Evolutionary conservation across 345 rosid genomes (phyloP).

Genomic region (Anastatica hierochuntica): DNA sequence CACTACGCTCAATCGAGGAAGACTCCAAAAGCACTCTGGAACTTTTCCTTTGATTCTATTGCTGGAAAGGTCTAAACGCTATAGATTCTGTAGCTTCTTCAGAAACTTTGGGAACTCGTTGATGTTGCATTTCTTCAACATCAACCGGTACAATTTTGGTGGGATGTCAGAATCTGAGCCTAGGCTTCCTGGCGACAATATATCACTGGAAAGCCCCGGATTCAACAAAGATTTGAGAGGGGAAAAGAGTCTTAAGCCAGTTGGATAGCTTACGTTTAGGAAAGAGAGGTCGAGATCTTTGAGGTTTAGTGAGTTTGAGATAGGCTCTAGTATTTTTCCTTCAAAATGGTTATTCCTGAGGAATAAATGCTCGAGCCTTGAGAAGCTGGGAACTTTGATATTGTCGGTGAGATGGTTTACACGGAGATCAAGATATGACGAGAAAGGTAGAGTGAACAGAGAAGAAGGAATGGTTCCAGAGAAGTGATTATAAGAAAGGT

Average conservation of each 20-base stretch:
- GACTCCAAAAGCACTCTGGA: neutral
- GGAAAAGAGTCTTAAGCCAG: neutral
- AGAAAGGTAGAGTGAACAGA: neutral
- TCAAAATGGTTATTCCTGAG: neutral
- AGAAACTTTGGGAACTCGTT: neutral
- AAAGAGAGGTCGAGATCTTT: neutral
- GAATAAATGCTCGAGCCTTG: neutral
- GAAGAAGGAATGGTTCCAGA: constrained; percentile 3
- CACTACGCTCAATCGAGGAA: neutral
- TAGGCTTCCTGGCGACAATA: neutral
- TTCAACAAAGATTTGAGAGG: neutral
- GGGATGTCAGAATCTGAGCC: neutral
- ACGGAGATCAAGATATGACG: neutral
- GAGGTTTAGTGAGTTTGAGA: neutral
- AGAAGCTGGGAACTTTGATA: neutral
- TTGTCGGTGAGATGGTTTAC: neutral
- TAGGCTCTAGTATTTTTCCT: neutral
- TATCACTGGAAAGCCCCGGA: neutral
- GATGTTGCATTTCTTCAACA: neutral
- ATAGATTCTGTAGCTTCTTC: neutral
- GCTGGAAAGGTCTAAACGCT: neutral
- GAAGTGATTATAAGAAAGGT: neutral
- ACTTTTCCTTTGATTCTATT: neutral
- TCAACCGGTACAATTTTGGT: no score
- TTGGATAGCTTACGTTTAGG: neutral